phyloP scores from a whole-genome alignment of 352 stramenopile genomes.

The Globisporangium sylvaticum region DNA sequence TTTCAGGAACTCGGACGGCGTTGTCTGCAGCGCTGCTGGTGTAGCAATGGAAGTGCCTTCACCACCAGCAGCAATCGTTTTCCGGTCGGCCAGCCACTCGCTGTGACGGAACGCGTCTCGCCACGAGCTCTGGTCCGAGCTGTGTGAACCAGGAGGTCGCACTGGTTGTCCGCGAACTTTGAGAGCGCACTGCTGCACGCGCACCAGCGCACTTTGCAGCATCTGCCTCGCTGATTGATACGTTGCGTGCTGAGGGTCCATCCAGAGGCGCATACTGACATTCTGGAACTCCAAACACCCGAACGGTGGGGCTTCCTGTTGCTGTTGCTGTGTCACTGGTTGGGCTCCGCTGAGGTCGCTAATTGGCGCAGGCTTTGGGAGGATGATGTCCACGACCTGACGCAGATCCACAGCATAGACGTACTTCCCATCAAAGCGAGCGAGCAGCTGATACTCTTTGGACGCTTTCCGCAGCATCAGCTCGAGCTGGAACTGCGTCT shows the following conservation, averaged over 20 bases:
- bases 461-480: slow-evolving; percentile 1
- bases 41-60: no score
- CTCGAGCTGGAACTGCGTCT: slow-evolving; percentile 32
- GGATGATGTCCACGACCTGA: not conserved
- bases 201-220: slow-evolving; percentile 16
- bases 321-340: not conserved
- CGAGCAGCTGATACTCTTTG: slow-evolving; percentile 7
- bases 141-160: not conserved
- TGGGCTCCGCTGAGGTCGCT: not conserved
- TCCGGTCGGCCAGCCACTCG: not conserved
- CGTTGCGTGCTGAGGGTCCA: slow-evolving; percentile 20
- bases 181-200: slow-evolving; percentile 11
- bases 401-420: slow-evolving; percentile 25
- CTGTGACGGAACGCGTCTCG: slow-evolving; percentile 23
- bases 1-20: slow-evolving; percentile 9
- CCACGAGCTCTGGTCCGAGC: slow-evolving; percentile 3
- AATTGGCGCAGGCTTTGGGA: not conserved
- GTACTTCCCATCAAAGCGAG: slow-evolving; percentile 24
- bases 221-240: slow-evolving; percentile 1
- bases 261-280: slow-evolving; percentile 33
- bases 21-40: slow-evolving; percentile 3
- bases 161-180: not conserved
- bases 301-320: slow-evolving; percentile 21
- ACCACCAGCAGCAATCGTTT: no score
- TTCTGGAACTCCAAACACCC: slow-evolving; percentile 26